Percentiles rank a stretch among this genome's conserved stretches.
Evolutionary conservation across 768 basidiomycete species (phyloP).

Genomic region (Calocybe cyanea): DNA sequence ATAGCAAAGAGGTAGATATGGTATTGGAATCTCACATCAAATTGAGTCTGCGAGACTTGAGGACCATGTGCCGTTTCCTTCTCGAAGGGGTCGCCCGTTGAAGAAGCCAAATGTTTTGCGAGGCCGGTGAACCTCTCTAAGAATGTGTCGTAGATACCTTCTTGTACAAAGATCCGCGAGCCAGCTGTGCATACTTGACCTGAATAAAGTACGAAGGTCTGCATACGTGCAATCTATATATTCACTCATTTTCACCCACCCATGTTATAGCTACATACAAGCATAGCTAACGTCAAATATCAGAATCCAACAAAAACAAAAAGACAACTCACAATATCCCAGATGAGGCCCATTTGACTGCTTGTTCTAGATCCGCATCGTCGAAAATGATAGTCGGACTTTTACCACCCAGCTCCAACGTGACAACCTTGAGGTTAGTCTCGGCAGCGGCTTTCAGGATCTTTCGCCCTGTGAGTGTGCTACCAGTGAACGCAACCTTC

Average conservation of each 20-base stretch:
- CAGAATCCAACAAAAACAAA: background rate
- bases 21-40: conserved; percentile 25
- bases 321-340: background rate
- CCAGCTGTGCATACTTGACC: conserved; percentile 1
- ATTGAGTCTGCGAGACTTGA: conserved; percentile 44
- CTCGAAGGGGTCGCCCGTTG: conserved; percentile 47
- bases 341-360: conserved; percentile 30
- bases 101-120: conserved; percentile 28
- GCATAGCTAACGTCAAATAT: background rate
- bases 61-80: conserved; percentile 42
- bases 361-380: conserved; percentile 68
- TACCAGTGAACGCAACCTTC: conserved; percentile 86
- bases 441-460: conserved; percentile 77
- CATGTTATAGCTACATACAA: conserved; percentile 16
- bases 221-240: no score
- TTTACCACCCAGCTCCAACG: conserved; percentile 81
- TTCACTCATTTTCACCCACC: conserved; percentile 29
- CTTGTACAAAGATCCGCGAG: background rate
- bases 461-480: no score
- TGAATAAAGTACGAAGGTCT: background rate
- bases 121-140: conserved; percentile 37
- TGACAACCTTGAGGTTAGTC: conserved; percentile 81
- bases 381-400: conserved; percentile 70
- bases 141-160: conserved; percentile 55
- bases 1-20: no score